Evolutionary conservation across 306 rosid species (phyloP), one percentile per base, ranked within the genome.

Genomic region (Datisca glomerata): DNA sequence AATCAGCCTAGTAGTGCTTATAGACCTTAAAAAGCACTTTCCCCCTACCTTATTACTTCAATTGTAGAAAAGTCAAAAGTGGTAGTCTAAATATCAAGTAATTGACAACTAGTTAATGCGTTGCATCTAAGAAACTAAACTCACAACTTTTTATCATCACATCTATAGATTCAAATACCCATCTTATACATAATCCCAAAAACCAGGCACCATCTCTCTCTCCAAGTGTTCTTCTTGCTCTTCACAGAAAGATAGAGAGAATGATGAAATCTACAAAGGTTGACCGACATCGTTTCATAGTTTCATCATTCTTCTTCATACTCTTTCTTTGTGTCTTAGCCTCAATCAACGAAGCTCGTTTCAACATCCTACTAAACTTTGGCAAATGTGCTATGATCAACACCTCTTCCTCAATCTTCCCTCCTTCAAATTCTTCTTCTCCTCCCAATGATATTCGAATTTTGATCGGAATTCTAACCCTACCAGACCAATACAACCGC

Each of bases 401-500:
- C 13, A 18, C 7, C 18, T 12, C 24, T 39, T 1, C 9, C 24
- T 59, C 20, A 34, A 35, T 10, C 31, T 27, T 0, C n/a, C 12
- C 43, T 3, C 8, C 49, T 2, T 38, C 24, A 4, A 24, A 55
- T 32, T 27, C 65, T 12, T 27, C 60, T n/a, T 42, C 65, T 36
- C 36, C 7, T 4, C 21, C 18, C 0, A 59, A 60, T 1, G 80
- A 74, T 4, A 69, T 75, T 10, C 63, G 98, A 17, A 65, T 89
- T 14, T 86, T 89, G 48, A 68, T 89, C 43, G 85, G 93, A 24
- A 63, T 89, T 24, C 83, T 76, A 24, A 89, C 98, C 1, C 86
- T 84, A 13, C 91, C 98, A 3, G 98, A 89, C 66, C 98, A 89
- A 17, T 80, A 89, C 84, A 69, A 72, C 1, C 73, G 78, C 3